Conservation (phyloP, 108 stramenopile species). For the Nitzschia sp. region DNA sequence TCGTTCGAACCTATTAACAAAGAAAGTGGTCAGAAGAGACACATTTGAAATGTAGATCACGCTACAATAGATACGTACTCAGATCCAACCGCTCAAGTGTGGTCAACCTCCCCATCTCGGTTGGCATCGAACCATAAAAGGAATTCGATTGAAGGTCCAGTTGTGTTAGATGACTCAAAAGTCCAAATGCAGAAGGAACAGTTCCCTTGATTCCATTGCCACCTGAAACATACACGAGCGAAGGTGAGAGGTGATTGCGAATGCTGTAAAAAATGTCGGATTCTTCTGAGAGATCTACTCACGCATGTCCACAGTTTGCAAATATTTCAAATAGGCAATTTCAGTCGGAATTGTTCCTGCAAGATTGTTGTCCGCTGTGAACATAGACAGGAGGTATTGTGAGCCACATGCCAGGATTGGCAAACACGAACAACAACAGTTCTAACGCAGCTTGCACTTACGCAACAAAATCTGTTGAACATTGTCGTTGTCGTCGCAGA, state of each 20-base stretch:
- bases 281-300: conserved; percentile 1
- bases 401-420: too few species aligned
- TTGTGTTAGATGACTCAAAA: neutral
- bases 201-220: conserved; percentile 5
- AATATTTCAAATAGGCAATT: conserved; percentile 1
- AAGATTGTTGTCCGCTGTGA: conserved; percentile 18
- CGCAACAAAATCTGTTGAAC: conserved; percentile 1
- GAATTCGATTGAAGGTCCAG: conserved; percentile 7
- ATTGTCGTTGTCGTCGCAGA: conserved; percentile 9
- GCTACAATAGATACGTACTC: neutral
- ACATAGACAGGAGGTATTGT: neutral
- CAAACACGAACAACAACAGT: neutral
- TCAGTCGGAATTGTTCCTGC: conserved; percentile 16
- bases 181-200: neutral
- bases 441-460: neutral
- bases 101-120: neutral
- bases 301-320: conserved; percentile 11
- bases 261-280: too few species aligned
- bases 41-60: neutral
- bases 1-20: conserved; percentile 30
- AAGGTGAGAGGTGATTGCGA: neutral
- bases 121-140: conserved; percentile 3
- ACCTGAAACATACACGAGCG: neutral
- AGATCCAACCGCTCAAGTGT: conserved; percentile 1
- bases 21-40: neutral